Evolutionary conservation across 108 stramenopile genomes (phyloP).

Genomic region (Cyclotella cryptica): DNA sequence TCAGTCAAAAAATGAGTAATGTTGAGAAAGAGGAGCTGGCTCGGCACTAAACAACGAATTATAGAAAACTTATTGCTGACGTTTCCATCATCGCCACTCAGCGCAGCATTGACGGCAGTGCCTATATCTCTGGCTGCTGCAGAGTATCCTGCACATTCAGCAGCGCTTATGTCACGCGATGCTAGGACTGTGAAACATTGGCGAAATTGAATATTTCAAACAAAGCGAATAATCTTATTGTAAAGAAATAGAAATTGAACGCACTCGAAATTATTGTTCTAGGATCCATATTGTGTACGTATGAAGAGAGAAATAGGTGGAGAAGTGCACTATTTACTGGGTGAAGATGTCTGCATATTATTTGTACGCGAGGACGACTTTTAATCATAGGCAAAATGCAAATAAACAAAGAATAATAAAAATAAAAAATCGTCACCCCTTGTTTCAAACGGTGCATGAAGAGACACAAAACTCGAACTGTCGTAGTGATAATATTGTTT

Average conservation of each 20-base stretch:
- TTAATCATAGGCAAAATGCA: too few species aligned
- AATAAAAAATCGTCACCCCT: too few species aligned
- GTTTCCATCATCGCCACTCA: conserved; percentile 61
- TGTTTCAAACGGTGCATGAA: too few species aligned
- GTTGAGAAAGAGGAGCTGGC: neutral
- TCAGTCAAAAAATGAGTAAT: neutral
- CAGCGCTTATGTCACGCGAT: conserved; percentile 81
- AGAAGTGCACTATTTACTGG: conserved; percentile 56
- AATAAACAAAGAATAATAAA: too few species aligned
- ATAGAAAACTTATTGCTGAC: conserved; percentile 37
- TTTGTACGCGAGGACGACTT: too few species aligned
- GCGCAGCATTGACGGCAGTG: conserved; percentile 75
- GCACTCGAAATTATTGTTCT: conserved; percentile 59
- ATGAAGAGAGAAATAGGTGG: conserved; percentile 71
- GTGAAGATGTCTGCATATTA: conserved; percentile 29
- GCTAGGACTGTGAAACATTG: conserved; percentile 75
- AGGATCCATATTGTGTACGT: conserved; percentile 81
- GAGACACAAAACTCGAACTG: too few species aligned
- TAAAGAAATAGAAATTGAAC: neutral
- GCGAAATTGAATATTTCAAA: conserved; percentile 75
- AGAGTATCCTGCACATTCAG: conserved; percentile 78
- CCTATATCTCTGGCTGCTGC: conserved; percentile 79
- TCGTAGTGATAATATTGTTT: too few species aligned
- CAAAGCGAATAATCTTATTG: conserved; percentile 49
- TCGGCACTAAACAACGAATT: neutral